These are phyloP conservation scores for Phytophthora nicotianae DNA, from an alignment of 352 stramenopile species.

Conservation along the genomic window DNA sequence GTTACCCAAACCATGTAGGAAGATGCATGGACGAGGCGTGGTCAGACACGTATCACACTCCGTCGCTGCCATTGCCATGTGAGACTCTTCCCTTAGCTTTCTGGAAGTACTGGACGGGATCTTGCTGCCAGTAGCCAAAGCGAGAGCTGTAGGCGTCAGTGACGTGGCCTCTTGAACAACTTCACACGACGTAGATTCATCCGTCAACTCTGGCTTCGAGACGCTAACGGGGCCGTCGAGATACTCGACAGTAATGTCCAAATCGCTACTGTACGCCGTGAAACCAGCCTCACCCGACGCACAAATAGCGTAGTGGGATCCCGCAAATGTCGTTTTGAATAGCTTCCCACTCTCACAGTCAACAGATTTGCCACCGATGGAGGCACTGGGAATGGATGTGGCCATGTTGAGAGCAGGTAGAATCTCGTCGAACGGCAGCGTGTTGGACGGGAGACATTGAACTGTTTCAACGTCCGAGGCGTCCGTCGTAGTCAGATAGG, in stretches of 20 bases:
- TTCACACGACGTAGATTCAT: slow-evolving; percentile 12
- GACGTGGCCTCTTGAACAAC: slow-evolving; percentile 2
- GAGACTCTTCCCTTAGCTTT: slow-evolving; percentile 11
- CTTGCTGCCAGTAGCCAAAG: slow-evolving; percentile 18
- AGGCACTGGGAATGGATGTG: slow-evolving; percentile 26
- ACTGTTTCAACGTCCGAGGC: slow-evolving; percentile 6
- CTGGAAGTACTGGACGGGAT: slow-evolving; percentile 15
- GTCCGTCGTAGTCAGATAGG: slow-evolving; percentile 22
- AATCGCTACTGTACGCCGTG: slow-evolving; percentile 37
- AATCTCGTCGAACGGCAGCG: slow-evolving; percentile 35
- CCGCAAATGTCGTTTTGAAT: slow-evolving; percentile 42
- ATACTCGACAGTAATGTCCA: slow-evolving; percentile 40
- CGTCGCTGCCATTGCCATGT: slow-evolving; percentile 12
- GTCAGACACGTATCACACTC: slow-evolving; percentile 18
- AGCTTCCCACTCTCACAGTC: slow-evolving; percentile 36
- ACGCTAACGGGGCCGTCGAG: slow-evolving; percentile 16
- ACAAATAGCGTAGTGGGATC: slow-evolving; percentile 37
- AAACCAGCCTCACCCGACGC: slow-evolving; percentile 28
- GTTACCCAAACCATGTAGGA: slow-evolving; percentile 33
- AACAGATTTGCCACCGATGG: slow-evolving; percentile 15
- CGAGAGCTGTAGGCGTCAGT: slow-evolving; percentile 26
- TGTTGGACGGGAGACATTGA: slow-evolving; percentile 27
- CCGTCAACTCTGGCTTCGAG: slow-evolving; percentile 6
- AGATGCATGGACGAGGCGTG: slow-evolving; percentile 33
- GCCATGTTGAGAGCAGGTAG: slow-evolving; percentile 28